Percentiles rank a stretch among this genome's conserved stretches.
These are phyloP conservation scores for Papiliotrema laurentii DNA, from an alignment of 1,284 basidiomycete genomes.

Conservation along the genomic window DNA sequence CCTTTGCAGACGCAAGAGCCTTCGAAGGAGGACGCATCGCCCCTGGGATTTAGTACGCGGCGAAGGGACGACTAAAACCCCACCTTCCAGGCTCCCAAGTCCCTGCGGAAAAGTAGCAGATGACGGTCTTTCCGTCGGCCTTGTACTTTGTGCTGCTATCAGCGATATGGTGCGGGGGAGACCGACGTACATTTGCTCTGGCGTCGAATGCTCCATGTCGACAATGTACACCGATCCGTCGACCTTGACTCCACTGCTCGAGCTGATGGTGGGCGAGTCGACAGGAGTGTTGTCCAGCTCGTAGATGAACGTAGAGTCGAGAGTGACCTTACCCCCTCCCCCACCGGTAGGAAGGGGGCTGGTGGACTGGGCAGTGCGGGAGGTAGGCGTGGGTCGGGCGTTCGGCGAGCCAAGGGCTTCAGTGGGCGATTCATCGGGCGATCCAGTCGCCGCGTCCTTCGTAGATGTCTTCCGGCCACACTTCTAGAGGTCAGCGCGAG, in stretches of 20 bases:
- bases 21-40: conserved; percentile 17
- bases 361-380: not conserved
- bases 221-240: conserved; percentile 21
- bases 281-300: conserved; percentile 22
- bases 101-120: conserved; percentile 46
- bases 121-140: conserved; percentile 34
- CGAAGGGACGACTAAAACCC: no score
- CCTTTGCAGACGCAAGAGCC: conserved; percentile 28
- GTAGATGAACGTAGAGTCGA: conserved; percentile 16
- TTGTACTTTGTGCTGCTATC: conserved; percentile 15
- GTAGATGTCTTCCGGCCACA: not conserved
- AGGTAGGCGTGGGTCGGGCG: not conserved
- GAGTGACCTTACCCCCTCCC: conserved; percentile 2
- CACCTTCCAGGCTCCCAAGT: conserved; percentile 29
- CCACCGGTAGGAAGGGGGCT: no score
- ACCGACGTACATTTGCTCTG: conserved; percentile 16
- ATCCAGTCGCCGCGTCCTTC: not conserved
- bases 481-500: not conserved
- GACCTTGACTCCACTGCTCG: conserved; percentile 13
- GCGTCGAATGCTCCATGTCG: conserved; percentile 14
- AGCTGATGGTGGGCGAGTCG: conserved; percentile 15
- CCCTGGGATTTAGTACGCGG: conserved; percentile 3
- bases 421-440: not conserved
- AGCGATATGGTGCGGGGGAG: not conserved
- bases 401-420: not conserved